A percentile compares a stretch with the other conserved stretches of the same genome.
Conservation (phyloP, 352 stramenopile species). For the Globisporangium cystogenes region DNA sequence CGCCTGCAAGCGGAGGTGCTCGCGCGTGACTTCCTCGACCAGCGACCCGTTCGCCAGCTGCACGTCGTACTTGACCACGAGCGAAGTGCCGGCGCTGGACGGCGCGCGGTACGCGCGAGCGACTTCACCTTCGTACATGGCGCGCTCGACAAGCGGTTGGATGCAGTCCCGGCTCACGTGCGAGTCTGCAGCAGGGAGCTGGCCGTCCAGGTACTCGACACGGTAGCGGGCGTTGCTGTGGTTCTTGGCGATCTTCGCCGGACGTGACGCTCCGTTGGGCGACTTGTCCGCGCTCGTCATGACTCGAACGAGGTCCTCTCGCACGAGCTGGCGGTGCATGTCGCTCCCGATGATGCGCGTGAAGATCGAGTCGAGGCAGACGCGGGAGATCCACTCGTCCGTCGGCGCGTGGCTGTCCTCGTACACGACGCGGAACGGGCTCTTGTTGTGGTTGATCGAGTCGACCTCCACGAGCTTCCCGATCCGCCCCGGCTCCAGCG, state of each 20-base stretch:
- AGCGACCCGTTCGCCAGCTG: conserved; percentile 34
- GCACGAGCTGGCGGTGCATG: conserved; percentile 25
- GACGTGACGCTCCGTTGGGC: conserved; percentile 7
- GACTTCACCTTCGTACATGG: conserved; percentile 30
- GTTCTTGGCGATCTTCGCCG: conserved; percentile 28
- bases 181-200: conserved; percentile 15
- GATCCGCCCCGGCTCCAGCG: conserved; percentile 18
- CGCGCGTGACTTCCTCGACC: conserved; percentile 21
- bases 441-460: conserved; percentile 12
- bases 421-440: conserved; percentile 30
- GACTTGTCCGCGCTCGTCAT: background rate
- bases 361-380: conserved; percentile 35
- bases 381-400: conserved; percentile 25
- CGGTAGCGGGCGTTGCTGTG: conserved; percentile 47
- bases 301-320: conserved; percentile 46
- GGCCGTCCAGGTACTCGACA: conserved; percentile 38
- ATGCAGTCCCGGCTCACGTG: conserved; percentile 32
- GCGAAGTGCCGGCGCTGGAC: background rate
- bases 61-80: conserved; percentile 19
- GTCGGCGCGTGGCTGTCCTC: conserved; percentile 18
- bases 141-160: conserved; percentile 16
- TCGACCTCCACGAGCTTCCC: conserved; percentile 29
- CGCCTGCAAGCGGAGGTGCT: conserved; percentile 28
- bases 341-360: conserved; percentile 17
- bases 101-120: conserved; percentile 13